A percentile compares a stretch with the other conserved stretches of the same genome.
Conservation (phyloP, 331 rosid genomes). For the Erythrophleum ivorense region DNA sequence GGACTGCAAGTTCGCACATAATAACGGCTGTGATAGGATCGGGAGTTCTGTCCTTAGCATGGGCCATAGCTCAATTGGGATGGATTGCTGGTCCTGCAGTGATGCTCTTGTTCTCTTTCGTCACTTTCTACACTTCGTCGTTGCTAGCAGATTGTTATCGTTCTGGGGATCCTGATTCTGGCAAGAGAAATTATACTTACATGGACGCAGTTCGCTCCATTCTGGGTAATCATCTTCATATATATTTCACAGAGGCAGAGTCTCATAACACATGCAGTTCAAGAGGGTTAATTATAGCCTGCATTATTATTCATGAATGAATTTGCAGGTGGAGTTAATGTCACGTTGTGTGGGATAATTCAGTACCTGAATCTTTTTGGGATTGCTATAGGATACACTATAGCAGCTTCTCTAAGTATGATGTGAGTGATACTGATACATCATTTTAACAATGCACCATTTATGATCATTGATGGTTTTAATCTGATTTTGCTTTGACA, state of each 20-base stretch:
- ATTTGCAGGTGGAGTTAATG: constrained; percentile 37
- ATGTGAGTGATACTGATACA: constrained; percentile 24
- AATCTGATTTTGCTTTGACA: background rate
- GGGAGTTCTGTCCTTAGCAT: constrained; percentile 42
- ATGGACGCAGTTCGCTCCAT: constrained; percentile 41
- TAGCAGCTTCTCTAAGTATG: constrained; percentile 44
- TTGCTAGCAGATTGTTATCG: constrained; percentile 41
- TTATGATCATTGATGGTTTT: background rate
- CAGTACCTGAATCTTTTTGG: constrained; percentile 40
- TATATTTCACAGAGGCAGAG: background rate
- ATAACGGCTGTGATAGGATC: constrained; percentile 48
- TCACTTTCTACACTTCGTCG: constrained; percentile 21
- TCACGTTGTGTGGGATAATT: constrained; percentile 20
- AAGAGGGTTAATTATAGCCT: background rate
- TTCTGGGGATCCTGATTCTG: constrained; percentile 1
- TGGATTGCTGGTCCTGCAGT: constrained; percentile 44
- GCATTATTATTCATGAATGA: background rate
- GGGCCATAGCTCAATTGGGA: constrained; percentile 47
- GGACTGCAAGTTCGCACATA: constrained; percentile 46
- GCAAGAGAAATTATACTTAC: constrained; percentile 37
- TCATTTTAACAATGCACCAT: background rate
- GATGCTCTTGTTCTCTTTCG: constrained; percentile 31
- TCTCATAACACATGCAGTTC: background rate
- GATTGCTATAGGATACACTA: constrained; percentile 35
- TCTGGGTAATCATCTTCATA: constrained; percentile 23